Evolutionary conservation across 2,329 filamentous ascomycete genomes (phyloP), one percentile per base, ranked within the genome.

Genomic region (Arthrobotrys sinensis): DNA sequence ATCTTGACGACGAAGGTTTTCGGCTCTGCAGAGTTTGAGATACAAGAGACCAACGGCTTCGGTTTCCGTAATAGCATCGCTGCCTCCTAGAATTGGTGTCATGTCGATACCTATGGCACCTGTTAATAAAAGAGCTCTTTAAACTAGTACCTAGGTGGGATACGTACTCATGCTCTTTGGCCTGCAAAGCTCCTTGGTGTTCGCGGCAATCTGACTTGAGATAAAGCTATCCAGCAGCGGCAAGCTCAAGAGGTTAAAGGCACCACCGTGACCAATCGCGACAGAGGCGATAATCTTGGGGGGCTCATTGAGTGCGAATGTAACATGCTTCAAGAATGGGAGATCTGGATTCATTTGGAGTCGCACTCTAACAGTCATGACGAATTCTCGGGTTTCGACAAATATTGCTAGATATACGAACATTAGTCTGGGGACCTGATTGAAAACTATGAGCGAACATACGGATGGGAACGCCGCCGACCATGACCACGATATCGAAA

Each of bases 211-310:
- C 4, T 95, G 93, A 86, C 94, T 97, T 84, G 97, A 97, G 84
- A 97, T 94, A 83, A 99, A 98, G 82, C 96, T 96, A 10, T 93
- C 96, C 81, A 98, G 97, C 38, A 98, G 84, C 0, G 95, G 95
- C 12, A 98, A 86, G 81, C 98, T 97, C 24, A 98, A 86, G 52
- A 98, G 90, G 81, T 98, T 98, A 76, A 96, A 91, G 90, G 57
- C 86, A 85, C 76, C 76, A 8, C 68, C 69, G 19, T 72, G 69
- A 1, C 94, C 95, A 80, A 90, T 91, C 83, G 96, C 90, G 50
- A 79, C 76, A 1, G 93, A 93, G 12, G 94, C 95, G 82, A 92
- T 88, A 2, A 98, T 91, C 82, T 97, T 94, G 11, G 96, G 96
- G 2, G 96, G 86, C 0, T 96, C 96, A 91, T 98, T 97, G 1